Base-by-base conservation (phyloP, 306 rosid genomes). In the Heteromeles arbutifolia region DNA sequence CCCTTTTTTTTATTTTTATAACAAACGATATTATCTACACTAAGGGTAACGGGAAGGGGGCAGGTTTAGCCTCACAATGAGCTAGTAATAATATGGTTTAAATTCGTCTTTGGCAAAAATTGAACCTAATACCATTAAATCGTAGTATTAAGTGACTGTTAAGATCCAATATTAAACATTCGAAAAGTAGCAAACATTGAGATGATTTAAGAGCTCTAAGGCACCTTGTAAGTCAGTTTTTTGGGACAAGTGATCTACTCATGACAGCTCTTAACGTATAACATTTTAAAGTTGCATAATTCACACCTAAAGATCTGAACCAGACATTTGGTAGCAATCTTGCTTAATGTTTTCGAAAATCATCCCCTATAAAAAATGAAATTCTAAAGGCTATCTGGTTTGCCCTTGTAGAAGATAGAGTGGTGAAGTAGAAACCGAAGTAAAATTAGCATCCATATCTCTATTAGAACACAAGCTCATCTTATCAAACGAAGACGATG, bases 401-500 rank as follows among this genome's bases (percentile, higher is more conserved):
- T 77, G 80, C 50, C 89, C 88, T 4, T 73, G 76, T 62, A 84
- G 83, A 79, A 85, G 89, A 21, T 83, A 80, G 18, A 75, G 81
- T 39, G 96, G 81, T 14, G 98, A 82, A 69, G 80, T 76, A 56
- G 73, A 82, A 71, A 83, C 70, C 13, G 80, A 66, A 78, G 87
- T 80, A 72, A 83, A 83, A 76, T 81, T 80, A 68, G 74, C 52
- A 69, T 84, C 87, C 77, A 74, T 69, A 6, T 81, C 89, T 65
- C 72, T 82, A 34, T 81, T 82, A 3, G 92, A 87, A 18, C 80
- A 43, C 3, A 86, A 66, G 12, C 88, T 90, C 70, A 83, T 78
- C 41, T 74, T 83, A 24, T 81, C 89, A 81, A 85, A 82, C 21
- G 94, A 87, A 29, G 96, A 81, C 28, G 96, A 79, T 41, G 98